phyloP scores from a whole-genome alignment of 495 filamentous ascomycete species.

The Talaromyces borbonicus region DNA sequence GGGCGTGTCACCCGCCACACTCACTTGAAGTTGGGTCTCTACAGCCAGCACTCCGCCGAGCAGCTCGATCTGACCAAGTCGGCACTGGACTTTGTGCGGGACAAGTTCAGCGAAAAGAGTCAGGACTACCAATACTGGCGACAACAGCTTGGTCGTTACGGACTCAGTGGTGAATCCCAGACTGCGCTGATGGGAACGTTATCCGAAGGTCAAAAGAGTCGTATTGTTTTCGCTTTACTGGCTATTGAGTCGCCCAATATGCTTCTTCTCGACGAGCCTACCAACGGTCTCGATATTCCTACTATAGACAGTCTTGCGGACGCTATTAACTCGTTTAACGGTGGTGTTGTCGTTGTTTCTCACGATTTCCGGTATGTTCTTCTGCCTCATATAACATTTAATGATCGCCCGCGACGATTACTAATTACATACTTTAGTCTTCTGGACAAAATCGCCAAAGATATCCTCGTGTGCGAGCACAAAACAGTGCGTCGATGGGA shows the following conservation, averaged over 20 bases:
- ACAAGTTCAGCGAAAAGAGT: conserved; percentile 78
- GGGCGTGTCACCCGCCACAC: conserved; percentile 85
- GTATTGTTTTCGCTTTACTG: conserved; percentile 95
- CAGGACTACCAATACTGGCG: conserved; percentile 99
- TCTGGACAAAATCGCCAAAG: conserved; percentile 98
- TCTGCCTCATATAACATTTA: background rate
- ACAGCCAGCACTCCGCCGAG: conserved; percentile 96
- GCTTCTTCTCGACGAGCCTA: conserved; percentile 95
- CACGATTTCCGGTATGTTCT: conserved; percentile 87
- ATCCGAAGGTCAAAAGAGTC: conserved; percentile 92
- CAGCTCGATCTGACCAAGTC: conserved; percentile 98
- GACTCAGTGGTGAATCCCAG: conserved; percentile 82
- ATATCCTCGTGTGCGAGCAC: conserved; percentile 98
- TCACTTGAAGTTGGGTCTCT: conserved; percentile 95
- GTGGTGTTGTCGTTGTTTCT: conserved; percentile 94
- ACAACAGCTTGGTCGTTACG: conserved; percentile 91
- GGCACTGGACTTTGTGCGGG: conserved; percentile 91
- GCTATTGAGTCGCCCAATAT: conserved; percentile 97
- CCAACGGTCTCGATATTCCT: conserved; percentile 98
- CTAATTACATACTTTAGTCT: conserved; percentile 45
- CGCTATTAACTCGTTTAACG: conserved; percentile 90
- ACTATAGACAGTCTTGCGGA: conserved; percentile 97
- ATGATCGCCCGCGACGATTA: conserved; percentile 1
- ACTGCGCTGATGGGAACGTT: conserved; percentile 96
- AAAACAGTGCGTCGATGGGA: conserved; percentile 84